Conservation (phyloP, 2,329 filamentous ascomycete genomes). For the Dactylellina drechsleri region DNA sequence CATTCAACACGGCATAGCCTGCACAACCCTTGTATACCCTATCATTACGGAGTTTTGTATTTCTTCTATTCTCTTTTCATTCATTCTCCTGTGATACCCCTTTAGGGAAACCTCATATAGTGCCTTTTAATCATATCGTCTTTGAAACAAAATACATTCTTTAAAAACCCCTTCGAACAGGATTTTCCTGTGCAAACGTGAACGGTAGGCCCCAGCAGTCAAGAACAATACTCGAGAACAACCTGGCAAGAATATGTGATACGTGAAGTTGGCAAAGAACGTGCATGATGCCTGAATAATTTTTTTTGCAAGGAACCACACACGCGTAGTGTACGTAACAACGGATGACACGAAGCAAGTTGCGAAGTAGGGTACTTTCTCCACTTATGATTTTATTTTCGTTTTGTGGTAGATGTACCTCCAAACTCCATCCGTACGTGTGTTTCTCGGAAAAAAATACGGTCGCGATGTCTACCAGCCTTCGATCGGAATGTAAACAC, state of each 20-base stretch:
- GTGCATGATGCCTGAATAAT: background rate
- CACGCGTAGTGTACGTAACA: background rate
- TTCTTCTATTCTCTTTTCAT: conserved; percentile 28
- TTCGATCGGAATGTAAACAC: conserved; percentile 30
- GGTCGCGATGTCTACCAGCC: conserved; percentile 10
- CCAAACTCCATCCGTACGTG: too few species aligned
- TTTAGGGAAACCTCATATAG: conserved; percentile 43
- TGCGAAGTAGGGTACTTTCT: too few species aligned
- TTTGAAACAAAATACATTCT: conserved; percentile 27
- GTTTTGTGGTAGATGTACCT: too few species aligned
- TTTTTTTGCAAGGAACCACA: background rate
- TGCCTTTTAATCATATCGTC: conserved; percentile 19
- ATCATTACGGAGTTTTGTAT: conserved; percentile 46
- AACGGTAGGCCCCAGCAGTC: background rate
- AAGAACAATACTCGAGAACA: too few species aligned
- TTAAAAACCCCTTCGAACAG: conserved; percentile 30
- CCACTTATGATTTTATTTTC: too few species aligned
- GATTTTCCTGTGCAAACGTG: background rate
- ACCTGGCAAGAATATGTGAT: too few species aligned
- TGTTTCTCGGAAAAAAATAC: too few species aligned
- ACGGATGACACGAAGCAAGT: background rate
- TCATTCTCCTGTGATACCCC: conserved; percentile 49
- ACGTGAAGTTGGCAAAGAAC: conserved; percentile 1
- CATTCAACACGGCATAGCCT: conserved; percentile 45
- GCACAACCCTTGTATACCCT: conserved; percentile 45